Percentiles rank a stretch among this genome's conserved stretches.
Evolutionary conservation across 345 rosid species (phyloP).

Genomic region (Salix suchowensis): DNA sequence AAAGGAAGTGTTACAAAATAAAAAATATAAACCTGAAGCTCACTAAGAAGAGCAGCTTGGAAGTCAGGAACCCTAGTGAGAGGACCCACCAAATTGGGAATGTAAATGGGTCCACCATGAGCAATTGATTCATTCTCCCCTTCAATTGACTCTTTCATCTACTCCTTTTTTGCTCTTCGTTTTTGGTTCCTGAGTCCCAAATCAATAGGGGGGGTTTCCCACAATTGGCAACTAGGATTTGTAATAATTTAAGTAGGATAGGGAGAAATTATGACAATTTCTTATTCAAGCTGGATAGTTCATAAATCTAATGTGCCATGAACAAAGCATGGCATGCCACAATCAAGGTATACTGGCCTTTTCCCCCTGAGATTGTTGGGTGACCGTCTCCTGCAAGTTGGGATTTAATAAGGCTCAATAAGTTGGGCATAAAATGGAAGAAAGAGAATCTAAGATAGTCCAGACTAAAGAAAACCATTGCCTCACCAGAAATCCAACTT

Average conservation of each 20-base stretch:
- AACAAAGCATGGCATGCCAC: background rate
- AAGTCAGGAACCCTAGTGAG: conserved; percentile 42
- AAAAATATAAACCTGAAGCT: conserved; percentile 34
- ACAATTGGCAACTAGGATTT: background rate
- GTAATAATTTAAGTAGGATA: background rate
- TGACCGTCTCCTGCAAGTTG: background rate
- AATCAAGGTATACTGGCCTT: background rate
- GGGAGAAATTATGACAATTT: background rate
- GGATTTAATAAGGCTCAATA: background rate
- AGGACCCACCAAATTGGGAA: conserved; percentile 39
- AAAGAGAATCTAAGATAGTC: background rate
- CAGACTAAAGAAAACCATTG: background rate
- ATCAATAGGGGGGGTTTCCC: background rate
- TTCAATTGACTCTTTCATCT: background rate
- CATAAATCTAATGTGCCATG: background rate
- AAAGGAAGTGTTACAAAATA: background rate
- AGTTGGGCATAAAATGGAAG: background rate
- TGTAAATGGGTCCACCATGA: conserved; percentile 54
- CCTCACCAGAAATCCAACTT: background rate
- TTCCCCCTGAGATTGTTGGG: background rate
- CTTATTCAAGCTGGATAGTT: background rate
- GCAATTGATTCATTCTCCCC: conserved; percentile 19
- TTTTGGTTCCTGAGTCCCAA: background rate
- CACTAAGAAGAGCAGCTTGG: conserved; percentile 27
- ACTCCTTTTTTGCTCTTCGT: background rate